A percentile compares a stretch with the other conserved stretches of the same genome.
phyloP scores from a whole-genome alignment of 345 rosid species.

The rapeseed (Brassica napus) region DNA sequence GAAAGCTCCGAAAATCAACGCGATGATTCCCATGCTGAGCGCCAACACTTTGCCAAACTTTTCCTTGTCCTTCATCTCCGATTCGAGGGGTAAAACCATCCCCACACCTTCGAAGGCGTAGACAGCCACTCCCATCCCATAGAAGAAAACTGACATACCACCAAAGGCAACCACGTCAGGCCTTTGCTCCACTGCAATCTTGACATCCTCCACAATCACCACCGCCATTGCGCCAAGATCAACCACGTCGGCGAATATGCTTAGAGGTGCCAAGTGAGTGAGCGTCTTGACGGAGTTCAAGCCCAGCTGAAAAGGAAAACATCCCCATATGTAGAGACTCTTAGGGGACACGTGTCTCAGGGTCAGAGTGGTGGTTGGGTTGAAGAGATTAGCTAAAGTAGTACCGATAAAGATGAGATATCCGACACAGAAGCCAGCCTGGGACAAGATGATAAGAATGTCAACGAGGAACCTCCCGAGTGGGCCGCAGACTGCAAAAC shows the following conservation, averaged over 20 bases:
- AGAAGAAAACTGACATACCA: constrained; percentile 58
- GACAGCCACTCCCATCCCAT: constrained; percentile 80
- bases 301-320: constrained; percentile 81
- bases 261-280: constrained; percentile 81
- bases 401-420: constrained; percentile 73
- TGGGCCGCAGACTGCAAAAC: constrained; percentile 68
- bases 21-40: constrained; percentile 54
- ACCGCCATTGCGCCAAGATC: constrained; percentile 77
- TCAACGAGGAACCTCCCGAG: constrained; percentile 69
- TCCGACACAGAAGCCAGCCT: constrained; percentile 81
- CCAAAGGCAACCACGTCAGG: constrained; percentile 60
- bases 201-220: constrained; percentile 60
- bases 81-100: constrained; percentile 79
- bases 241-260: constrained; percentile 84
- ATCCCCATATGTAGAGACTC: constrained; percentile 62
- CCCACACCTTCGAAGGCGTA: constrained; percentile 80
- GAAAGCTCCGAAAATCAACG: constrained; percentile 61
- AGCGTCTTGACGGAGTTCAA: constrained; percentile 65
- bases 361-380: not conserved
- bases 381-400: constrained; percentile 49
- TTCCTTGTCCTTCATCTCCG: constrained; percentile 60
- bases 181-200: constrained; percentile 42
- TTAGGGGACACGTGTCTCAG: constrained; percentile 45
- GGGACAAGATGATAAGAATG: constrained; percentile 62
- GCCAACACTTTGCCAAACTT: constrained; percentile 59